A percentile compares a stretch with the other conserved stretches of the same genome.
These are phyloP conservation scores for Metschnikowia drakensbergensis DNA, from an alignment of 805 yeast species.

Conservation along the genomic window DNA sequence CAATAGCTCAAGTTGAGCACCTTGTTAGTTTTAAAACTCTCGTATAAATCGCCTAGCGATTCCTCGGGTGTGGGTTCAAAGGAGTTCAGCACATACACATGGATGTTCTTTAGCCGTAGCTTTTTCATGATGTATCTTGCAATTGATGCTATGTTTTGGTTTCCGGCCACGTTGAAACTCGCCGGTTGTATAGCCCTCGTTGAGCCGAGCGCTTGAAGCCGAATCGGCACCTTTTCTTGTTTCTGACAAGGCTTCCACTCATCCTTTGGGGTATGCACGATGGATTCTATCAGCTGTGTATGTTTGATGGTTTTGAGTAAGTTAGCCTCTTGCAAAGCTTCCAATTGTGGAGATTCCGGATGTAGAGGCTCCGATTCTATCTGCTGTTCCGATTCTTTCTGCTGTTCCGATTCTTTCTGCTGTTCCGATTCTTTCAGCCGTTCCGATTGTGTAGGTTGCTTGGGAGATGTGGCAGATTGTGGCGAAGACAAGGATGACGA, in stretches of 20 bases:
- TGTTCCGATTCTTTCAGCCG: not conserved
- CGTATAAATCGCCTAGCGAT: constrained; percentile 29
- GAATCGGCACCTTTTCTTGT: constrained; percentile 38
- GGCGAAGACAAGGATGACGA: not conserved
- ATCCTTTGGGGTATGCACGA: not conserved
- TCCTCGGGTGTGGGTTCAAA: constrained; percentile 43
- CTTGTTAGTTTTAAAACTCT: constrained; percentile 27
- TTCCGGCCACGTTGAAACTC: constrained; percentile 46
- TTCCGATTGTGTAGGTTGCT: not conserved
- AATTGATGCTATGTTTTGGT: constrained; percentile 46
- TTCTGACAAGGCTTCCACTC: not conserved
- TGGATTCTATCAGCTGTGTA: no score
- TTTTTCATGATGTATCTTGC: constrained; percentile 37
- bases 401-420: no score
- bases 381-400: not conserved
- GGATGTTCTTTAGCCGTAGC: constrained; percentile 17
- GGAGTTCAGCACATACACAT: constrained; percentile 38
- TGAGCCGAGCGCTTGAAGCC: constrained; percentile 62
- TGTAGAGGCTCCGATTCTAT: no score
- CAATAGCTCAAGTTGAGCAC: constrained; percentile 41
- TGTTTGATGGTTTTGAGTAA: no score
- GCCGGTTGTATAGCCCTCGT: constrained; percentile 48
- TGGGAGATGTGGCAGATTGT: not conserved
- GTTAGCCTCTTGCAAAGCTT: no score
- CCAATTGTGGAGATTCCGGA: no score